These are phyloP conservation scores for Irpex rosettiformis DNA, from an alignment of 1,284 basidiomycete species.

Conservation along the genomic window DNA sequence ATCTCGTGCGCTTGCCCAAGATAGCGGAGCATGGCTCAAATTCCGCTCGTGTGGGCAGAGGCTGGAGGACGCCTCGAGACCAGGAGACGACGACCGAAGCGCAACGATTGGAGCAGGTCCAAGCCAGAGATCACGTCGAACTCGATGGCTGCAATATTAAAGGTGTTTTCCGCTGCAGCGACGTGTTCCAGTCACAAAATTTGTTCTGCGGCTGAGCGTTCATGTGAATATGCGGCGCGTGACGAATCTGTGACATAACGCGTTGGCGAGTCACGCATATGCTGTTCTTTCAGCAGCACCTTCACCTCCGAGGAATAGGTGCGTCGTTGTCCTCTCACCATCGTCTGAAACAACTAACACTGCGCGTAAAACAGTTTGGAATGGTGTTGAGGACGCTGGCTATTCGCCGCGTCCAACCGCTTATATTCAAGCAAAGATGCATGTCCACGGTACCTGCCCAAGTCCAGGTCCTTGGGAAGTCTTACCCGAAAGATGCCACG, in stretches of 20 bases:
- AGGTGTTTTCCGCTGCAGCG: not conserved
- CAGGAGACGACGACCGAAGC: not conserved
- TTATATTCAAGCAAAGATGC: not conserved
- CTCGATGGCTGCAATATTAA: too few species aligned
- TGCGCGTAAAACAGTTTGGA: not conserved
- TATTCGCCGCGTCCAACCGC: not conserved
- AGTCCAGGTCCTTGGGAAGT: slow-evolving; percentile 47
- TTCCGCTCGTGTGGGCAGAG: not conserved
- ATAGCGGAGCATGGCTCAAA: slow-evolving; percentile 8
- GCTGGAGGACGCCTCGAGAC: not conserved
- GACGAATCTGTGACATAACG: not conserved
- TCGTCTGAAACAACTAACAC: too few species aligned
- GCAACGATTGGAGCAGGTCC: not conserved
- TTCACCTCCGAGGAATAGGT: not conserved
- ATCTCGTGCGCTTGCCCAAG: slow-evolving; percentile 11
- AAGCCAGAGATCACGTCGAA: not conserved
- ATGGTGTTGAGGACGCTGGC: not conserved
- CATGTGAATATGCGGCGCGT: slow-evolving; percentile 1
- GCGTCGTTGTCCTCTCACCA: not conserved
- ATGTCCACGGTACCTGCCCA: not conserved
- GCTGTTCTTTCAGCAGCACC: not conserved
- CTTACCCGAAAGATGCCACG: slow-evolving; percentile 70
- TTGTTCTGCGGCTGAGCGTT: not conserved
- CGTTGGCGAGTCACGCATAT: not conserved
- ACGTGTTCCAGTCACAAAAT: not conserved